Evolutionary conservation across 768 basidiomycete genomes (phyloP), one percentile per base, ranked within the genome.

Genomic region (Nidularia sp.): DNA sequence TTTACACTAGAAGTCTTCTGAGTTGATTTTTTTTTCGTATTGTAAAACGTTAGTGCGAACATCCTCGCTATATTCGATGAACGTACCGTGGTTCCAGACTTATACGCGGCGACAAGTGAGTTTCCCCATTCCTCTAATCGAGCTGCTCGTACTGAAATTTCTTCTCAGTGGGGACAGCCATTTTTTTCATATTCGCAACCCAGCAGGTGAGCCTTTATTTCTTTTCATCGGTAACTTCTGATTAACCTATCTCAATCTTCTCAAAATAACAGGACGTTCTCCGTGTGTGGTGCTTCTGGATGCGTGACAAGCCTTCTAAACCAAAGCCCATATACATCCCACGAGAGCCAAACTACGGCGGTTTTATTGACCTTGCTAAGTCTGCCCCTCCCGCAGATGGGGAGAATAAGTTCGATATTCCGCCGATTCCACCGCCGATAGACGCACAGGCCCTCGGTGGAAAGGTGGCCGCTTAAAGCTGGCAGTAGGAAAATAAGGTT

Each of bases 151-250:
- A 50, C 39, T 41, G 9, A 13, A 15, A 15, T 25, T 35, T 45
- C 25, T 10, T 42, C 22, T 29, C 35, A 73, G 70, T 66, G 45
- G 72, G 72, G 10, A 60, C 67, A 6, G 66, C 61, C n/a, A 55
- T 72, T 3, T 66, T 73, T 50, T 57, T 73, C 6, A 61, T 71
- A 4, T 73, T 72, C 52, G 71, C 69, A 4, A 68, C 69, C 22
- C 72, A 73, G 62, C 52, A 60, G 4, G 69, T 69, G 49, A 31
- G 65, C 55, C 10, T 48, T 33, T 9, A 34, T 35, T 41, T 12
- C 15, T 5, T 39, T 15, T 47, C 25, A 29, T 29, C 25, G 2
- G 25, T n/a, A 36, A 22, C 31, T 2, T 34, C 50, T 35, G 44
- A 29, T 13, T 41, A 41, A 18, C 39, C 15, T 10, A 41, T 3